Evolutionary conservation across 805 yeast genomes (phyloP), one percentile per base, ranked within the genome.

Genomic region (Maudiozyma bulderi): DNA sequence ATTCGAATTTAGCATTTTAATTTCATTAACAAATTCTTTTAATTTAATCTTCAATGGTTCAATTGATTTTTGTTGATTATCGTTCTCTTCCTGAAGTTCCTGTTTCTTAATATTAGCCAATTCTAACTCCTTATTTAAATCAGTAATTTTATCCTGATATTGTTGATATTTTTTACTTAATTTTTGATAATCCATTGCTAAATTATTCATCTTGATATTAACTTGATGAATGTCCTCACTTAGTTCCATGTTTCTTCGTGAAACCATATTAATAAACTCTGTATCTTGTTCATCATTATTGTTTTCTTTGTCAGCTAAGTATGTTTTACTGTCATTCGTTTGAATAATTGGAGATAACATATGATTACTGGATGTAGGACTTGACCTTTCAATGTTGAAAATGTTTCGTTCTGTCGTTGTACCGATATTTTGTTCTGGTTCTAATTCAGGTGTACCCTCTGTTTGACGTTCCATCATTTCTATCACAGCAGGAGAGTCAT

Each of bases 1-100:
- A 46, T 62, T 64, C 44, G 63, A 59, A 28, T 56, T 59, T 15
- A 59, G 45, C 60, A 61, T 57, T 30, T 55, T 54, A 11, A 64
- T 50, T 49, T 64, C 68, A 50, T 59, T 58, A 32, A 51, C 52
- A 7, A 50, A 32, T 45, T 60, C 63, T 28, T 51, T 50, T 8
- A 57, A 40, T 43, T 52, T 55, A 14, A 38, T 47, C 33, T 54
- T 60, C n/a, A 59, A 45, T 26, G 46, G 52, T 2, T 52, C 48
- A 5, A 54, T 51, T 38, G 45, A 53, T 10, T 49, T 52, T 31
- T 43, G 51, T 3, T 53, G 32, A 20, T 29, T 52, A 8, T 52
- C 51, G 9, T 50, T 51, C 41, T 57, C 62, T 9, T 28, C 29
- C 11, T 39, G 38, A 3, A 48, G 28, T 9, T 34, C 37, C 3